Conservation (phyloP, 768 basidiomycete genomes). For the Neoboletus brunneissimus region DNA sequence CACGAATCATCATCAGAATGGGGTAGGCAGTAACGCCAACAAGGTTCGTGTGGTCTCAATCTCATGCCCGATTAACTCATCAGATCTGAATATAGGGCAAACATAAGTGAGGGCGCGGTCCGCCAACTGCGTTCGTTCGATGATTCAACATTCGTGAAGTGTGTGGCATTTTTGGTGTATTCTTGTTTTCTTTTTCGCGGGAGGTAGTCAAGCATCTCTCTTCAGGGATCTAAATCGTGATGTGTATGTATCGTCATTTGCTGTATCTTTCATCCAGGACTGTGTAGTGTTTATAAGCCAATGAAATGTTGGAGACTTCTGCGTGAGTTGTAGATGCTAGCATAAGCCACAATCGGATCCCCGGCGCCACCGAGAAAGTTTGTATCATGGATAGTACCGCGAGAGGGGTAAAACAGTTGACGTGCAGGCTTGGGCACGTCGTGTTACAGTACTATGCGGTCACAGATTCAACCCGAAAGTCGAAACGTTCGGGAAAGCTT, state of each 20-base stretch:
- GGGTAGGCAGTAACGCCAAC: background rate
- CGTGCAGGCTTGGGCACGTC: no score
- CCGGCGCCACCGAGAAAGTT: background rate
- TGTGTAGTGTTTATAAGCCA: background rate
- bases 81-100: background rate
- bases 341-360: background rate
- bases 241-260: background rate
- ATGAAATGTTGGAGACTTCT: background rate
- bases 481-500: background rate
- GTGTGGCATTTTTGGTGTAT: background rate
- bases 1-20: slow-evolving; percentile 5
- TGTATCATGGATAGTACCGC: no score
- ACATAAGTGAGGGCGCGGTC: background rate
- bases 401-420: background rate
- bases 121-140: background rate
- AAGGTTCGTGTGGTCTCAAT: slow-evolving; percentile 1
- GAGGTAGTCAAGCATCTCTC: background rate
- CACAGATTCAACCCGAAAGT: no score
- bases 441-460: background rate
- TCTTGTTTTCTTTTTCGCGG: background rate
- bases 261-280: no score
- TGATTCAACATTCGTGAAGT: background rate
- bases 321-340: background rate
- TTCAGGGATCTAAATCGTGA: background rate
- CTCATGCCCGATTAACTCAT: background rate